phyloP scores from a whole-genome alignment of 116 monocot genomes.

The Papilionanthe hybrid region DNA sequence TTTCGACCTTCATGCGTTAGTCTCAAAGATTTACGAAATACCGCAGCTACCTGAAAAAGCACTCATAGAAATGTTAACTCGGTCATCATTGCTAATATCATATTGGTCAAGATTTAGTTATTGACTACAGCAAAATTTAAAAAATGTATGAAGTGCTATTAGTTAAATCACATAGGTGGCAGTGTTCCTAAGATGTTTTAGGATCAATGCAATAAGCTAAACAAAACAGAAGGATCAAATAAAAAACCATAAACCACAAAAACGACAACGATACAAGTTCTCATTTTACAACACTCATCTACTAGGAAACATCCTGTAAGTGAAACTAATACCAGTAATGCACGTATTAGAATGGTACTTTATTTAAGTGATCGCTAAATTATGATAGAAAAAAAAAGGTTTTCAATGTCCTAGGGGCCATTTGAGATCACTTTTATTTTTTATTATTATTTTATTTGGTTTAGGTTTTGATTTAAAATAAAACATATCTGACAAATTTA shows the following conservation, averaged over 20 bases:
- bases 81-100: not conserved
- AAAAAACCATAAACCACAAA: not conserved
- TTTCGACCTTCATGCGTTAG: slow-evolving; percentile 76
- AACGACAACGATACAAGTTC: not conserved
- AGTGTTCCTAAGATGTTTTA: not conserved
- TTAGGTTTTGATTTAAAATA: too few species aligned
- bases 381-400: not conserved
- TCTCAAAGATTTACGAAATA: slow-evolving; percentile 92
- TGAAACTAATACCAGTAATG: not conserved
- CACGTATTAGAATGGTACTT: too few species aligned
- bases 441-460: too few species aligned
- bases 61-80: not conserved
- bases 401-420: not conserved
- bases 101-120: slow-evolving; percentile 2
- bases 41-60: slow-evolving; percentile 76
- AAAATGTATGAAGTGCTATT: not conserved
- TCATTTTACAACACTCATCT: not conserved
- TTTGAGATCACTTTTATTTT: too few species aligned
- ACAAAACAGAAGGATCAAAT: not conserved
- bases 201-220: slow-evolving; percentile 1
- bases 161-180: not conserved
- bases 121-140: not conserved
- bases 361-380: not conserved
- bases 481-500: too few species aligned
- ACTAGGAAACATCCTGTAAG: not conserved